Evolutionary conservation across 75 land plant species (phyloP).

Genomic region (Gnetum montanum): DNA sequence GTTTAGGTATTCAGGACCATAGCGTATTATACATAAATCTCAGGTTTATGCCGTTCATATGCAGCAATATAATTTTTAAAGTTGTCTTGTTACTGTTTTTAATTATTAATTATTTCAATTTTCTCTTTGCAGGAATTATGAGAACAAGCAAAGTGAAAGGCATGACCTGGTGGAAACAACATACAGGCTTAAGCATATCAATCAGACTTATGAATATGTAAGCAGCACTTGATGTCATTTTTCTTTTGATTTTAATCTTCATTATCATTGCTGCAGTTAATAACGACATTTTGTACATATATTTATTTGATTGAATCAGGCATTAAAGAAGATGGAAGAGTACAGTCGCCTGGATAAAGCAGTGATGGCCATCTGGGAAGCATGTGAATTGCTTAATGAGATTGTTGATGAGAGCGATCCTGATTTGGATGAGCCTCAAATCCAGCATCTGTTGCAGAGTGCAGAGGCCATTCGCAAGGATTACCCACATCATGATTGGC

Average conservation of each 20-base stretch:
- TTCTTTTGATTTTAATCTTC: not conserved
- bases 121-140: conserved; percentile 34
- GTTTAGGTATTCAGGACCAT: too few relatives aligned
- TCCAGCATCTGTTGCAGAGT: conserved; percentile 43
- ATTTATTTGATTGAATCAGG: conserved; percentile 6
- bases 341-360: conserved; percentile 27
- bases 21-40: too few relatives aligned
- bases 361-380: conserved; percentile 46
- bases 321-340: conserved; percentile 19
- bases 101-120: too few relatives aligned
- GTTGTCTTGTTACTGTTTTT: too few relatives aligned
- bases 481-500: conserved; percentile 47
- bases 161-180: conserved; percentile 45
- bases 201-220: conserved; percentile 65
- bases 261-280: not conserved
- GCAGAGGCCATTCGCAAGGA: conserved; percentile 44
- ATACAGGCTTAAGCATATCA: conserved; percentile 49
- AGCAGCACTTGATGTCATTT: not conserved
- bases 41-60: too few relatives aligned
- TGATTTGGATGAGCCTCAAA: conserved; percentile 49
- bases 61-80: too few relatives aligned
- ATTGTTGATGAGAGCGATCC: conserved; percentile 49
- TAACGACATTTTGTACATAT: not conserved
- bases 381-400: conserved; percentile 42
- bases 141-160: conserved; percentile 49